Conservation (phyloP, 192 early-diverging fungal genomes). For the Backusella australiensis region DNA sequence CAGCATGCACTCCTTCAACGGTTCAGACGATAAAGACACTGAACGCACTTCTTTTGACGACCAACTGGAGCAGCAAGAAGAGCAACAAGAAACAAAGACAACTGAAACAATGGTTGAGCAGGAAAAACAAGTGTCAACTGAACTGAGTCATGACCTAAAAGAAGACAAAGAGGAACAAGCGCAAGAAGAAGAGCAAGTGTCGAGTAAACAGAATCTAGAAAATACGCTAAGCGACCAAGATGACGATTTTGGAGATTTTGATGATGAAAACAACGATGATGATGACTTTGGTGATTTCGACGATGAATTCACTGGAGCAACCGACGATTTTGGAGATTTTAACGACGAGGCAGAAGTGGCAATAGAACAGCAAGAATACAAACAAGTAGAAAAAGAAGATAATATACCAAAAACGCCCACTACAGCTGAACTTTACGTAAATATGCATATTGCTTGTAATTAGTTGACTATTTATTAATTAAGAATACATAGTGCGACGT, state of each 20-base stretch:
- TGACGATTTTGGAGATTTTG: slow-evolving; percentile 1
- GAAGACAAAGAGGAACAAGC: background rate
- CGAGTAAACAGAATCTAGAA: background rate
- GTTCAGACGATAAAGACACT: background rate
- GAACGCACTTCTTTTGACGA: background rate
- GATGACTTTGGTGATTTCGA: slow-evolving; percentile 4
- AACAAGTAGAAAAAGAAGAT: background rate
- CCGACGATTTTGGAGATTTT: slow-evolving; percentile 40
- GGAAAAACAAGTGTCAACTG: background rate
- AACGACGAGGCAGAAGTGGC: background rate
- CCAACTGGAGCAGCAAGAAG: background rate
- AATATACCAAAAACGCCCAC: slow-evolving; percentile 6
- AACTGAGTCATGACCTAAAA: background rate
- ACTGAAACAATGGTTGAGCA: background rate
- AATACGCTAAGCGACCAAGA: background rate
- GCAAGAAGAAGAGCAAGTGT: background rate
- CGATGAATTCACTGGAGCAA: background rate
- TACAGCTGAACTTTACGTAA: slow-evolving; percentile 10
- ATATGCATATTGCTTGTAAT: background rate
- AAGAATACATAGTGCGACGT: background rate
- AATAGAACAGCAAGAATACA: background rate
- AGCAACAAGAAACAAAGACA: background rate
- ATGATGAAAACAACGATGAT: background rate
- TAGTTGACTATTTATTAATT: background rate
- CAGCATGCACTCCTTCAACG: background rate